Evolutionary conservation across 129 eudicot genomes (phyloP).

Genomic region (carrot (Daucus carota)): DH1_v3.0 NC_030381.2:19154001-19154500

Average conservation of each 20-base stretch:
- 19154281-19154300: not conserved
- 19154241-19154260: not conserved
- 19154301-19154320: not conserved
- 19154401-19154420: too few relatives aligned
- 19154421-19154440: too few relatives aligned
- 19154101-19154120: not conserved
- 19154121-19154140: not conserved
- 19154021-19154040: too few relatives aligned
- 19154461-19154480: too few relatives aligned
- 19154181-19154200: not conserved
- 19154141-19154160: constrained; percentile 2
- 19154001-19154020: not conserved
- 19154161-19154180: not conserved
- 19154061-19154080: not conserved
- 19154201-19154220: not conserved
- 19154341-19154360: too few relatives aligned
- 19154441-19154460: too few relatives aligned
- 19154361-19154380: too few relatives aligned
- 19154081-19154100: constrained; percentile 7
- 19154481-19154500: too few relatives aligned
- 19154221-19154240: not conserved
- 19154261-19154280: not conserved
- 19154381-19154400: too few relatives aligned
- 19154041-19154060: not conserved
- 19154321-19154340: not conserved